A percentile compares a stretch with the other conserved stretches of the same genome.
Conservation (phyloP, 2,329 filamentous ascomycete genomes). For the Apiospora saccharicola region DNA sequence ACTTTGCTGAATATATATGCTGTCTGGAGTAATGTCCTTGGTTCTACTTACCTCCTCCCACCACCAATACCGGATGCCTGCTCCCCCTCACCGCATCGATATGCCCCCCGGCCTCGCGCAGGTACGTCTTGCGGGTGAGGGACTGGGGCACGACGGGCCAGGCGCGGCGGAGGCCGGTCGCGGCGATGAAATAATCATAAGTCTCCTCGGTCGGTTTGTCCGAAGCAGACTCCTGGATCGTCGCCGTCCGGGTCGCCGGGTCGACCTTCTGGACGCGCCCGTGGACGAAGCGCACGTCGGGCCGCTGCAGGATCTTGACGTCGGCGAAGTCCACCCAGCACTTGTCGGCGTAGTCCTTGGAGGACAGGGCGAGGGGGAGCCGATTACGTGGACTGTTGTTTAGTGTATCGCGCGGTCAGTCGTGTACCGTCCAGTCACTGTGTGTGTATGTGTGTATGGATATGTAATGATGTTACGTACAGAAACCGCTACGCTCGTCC, state of each 20-base stretch:
- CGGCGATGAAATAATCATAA: constrained; percentile 81
- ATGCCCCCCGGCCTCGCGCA: constrained; percentile 67
- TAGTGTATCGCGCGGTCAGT: not conserved
- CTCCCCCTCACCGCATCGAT: constrained; percentile 62
- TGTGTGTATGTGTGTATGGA: not conserved
- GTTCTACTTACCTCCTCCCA: constrained; percentile 75
- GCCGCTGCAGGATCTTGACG: constrained; percentile 69
- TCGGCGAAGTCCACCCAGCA: constrained; percentile 76
- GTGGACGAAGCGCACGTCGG: constrained; percentile 69
- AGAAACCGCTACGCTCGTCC: constrained; percentile 84
- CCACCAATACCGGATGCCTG: constrained; percentile 68
- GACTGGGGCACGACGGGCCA: constrained; percentile 79
- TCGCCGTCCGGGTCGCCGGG: constrained; percentile 64
- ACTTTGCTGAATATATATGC: no score
- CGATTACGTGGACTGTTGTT: constrained; percentile 73
- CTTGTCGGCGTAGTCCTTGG: constrained; percentile 67
- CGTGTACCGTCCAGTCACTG: no score
- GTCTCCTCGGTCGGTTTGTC: constrained; percentile 46
- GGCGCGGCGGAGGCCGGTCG: constrained; percentile 72
- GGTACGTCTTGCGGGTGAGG: constrained; percentile 66
- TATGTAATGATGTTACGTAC: constrained; percentile 54
- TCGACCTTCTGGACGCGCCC: constrained; percentile 70
- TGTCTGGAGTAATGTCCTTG: no score
- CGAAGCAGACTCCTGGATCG: constrained; percentile 57
- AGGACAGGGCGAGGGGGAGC: constrained; percentile 74